Evolutionary conservation across 2,329 filamentous ascomycete genomes (phyloP), one percentile per base, ranked within the genome.

Genomic region (Beauveria brongniartii): DNA sequence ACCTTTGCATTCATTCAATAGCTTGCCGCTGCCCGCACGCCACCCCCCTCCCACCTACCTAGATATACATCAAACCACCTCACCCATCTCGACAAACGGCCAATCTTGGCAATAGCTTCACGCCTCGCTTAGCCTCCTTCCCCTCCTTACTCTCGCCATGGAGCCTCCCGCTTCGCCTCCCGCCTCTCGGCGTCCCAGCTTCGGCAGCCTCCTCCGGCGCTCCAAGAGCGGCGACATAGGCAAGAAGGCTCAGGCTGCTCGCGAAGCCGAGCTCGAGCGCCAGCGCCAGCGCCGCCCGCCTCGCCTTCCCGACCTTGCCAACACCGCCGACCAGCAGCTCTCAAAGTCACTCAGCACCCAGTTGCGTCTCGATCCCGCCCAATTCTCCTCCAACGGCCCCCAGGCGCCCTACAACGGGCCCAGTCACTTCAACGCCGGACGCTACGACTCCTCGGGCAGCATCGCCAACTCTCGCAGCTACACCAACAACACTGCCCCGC

Each of bases 141-240:
- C 24, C 16, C 10, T 18, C 37, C 9, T 30, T 18, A 26, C 43
- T 16, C 41, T 56, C 34, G 7, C 24, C 56, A 59, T 59, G 56
- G 56, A 59, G n/a, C 47, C 34, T 51, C 54, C 30, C 46, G 56
- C 55, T 5, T 47, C 52, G 22, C 16, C 73, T 68, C 67, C 70
- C 55, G 69, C 72, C 59, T 69, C 71, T 61, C 70, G 73, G 66
- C 74, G 74, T 63, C 72, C 79, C 65, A 81, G 77, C 68, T 75
- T 82, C 74, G 78, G 54, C 54, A 81, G 82, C 74, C 82, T 90
- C 70, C 80, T 89, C 64, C 82, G 85, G 73, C 83, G 87, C 67
- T 82, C 82, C 71, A 89, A 89, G 71, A 89, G 86, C 62, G 82
- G 82, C 63, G 86, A 90, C 65, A 72, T 89, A 62, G 80, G 80